Percentiles rank a stretch among this genome's conserved stretches.
Conservation (phyloP, 306 rosid genomes). For the Lupinus albus region DNA sequence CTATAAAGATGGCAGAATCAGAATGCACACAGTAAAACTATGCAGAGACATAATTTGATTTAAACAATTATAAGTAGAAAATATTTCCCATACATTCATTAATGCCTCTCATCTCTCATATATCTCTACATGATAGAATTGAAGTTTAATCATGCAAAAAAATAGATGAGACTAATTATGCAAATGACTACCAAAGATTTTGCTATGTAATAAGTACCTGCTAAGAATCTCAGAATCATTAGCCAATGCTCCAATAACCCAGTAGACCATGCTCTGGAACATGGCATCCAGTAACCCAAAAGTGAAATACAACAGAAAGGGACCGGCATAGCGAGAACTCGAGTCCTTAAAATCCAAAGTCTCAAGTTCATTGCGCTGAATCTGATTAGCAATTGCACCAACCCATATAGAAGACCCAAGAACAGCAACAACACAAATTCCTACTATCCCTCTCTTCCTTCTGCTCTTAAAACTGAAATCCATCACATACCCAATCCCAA, state of each 20-base stretch:
- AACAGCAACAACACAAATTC: conserved; percentile 58
- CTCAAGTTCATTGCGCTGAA: conserved; percentile 31
- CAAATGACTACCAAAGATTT: neutral
- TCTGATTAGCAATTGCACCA: conserved; percentile 85
- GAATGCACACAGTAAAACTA: neutral
- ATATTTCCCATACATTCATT: too few relatives aligned
- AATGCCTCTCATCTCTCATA: neutral
- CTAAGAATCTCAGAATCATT: conserved; percentile 83
- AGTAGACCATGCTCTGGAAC: conserved; percentile 82
- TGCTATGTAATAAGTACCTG: conserved; percentile 55
- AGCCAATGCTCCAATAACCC: conserved; percentile 91
- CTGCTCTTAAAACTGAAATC: conserved; percentile 84
- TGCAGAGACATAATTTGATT: neutral
- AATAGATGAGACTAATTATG: too few relatives aligned
- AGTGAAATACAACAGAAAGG: conserved; percentile 73
- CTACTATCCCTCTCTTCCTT: conserved; percentile 70
- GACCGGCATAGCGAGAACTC: conserved; percentile 62
- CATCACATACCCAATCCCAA: conserved; percentile 76
- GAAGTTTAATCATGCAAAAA: neutral
- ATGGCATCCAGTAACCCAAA: conserved; percentile 91
- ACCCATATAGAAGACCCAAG: conserved; percentile 72
- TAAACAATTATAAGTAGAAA: too few relatives aligned
- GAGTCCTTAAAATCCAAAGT: conserved; percentile 74
- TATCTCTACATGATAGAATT: neutral
- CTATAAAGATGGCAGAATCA: neutral